phyloP scores from a whole-genome alignment of 305 asterid species.

The Fraxinus paxiana region DNA sequence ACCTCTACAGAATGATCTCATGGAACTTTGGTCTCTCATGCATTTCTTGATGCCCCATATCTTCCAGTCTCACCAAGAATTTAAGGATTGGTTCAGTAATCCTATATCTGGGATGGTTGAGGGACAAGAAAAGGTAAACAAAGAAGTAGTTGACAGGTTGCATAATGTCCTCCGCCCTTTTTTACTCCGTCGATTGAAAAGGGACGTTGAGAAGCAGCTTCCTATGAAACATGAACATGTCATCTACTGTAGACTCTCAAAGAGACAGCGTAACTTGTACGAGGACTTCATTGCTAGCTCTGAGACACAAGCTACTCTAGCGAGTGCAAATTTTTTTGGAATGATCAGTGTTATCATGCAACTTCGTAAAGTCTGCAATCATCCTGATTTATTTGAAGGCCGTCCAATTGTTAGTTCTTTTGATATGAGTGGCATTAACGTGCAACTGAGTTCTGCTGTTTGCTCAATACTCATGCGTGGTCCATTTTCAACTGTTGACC shows the following conservation, averaged over 20 bases:
- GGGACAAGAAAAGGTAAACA: slow-evolving; percentile 95
- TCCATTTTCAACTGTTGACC: slow-evolving; percentile 68
- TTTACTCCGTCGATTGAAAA: slow-evolving; percentile 86
- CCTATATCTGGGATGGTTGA: slow-evolving; percentile 98
- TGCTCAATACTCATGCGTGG: slow-evolving; percentile 61
- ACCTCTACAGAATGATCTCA: slow-evolving; percentile 95
- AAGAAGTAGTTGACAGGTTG: slow-evolving; percentile 93
- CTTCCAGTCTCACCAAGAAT: slow-evolving; percentile 99
- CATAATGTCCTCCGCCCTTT: slow-evolving; percentile 99
- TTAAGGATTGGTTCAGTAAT: slow-evolving; percentile 97
- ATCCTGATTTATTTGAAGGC: slow-evolving; percentile 98
- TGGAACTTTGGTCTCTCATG: slow-evolving; percentile 99
- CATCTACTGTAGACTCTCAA: slow-evolving; percentile 86
- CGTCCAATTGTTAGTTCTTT: slow-evolving; percentile 96
- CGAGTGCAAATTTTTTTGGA: slow-evolving; percentile 89
- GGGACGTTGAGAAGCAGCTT: slow-evolving; percentile 99
- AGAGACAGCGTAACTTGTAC: slow-evolving; percentile 93
- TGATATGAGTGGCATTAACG: slow-evolving; percentile 79
- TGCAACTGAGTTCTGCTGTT: slow-evolving; percentile 78
- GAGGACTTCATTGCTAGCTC: slow-evolving; percentile 99
- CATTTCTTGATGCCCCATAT: slow-evolving; percentile 99
- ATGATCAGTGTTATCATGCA: slow-evolving; percentile 99
- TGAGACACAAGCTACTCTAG: slow-evolving; percentile 95
- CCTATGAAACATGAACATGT: slow-evolving; percentile 90
- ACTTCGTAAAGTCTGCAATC: slow-evolving; percentile 99